A percentile compares a stretch with the other conserved stretches of the same genome.
Conservation (phyloP, 805 yeast genomes). For the Suhomyces vadensis region DNA sequence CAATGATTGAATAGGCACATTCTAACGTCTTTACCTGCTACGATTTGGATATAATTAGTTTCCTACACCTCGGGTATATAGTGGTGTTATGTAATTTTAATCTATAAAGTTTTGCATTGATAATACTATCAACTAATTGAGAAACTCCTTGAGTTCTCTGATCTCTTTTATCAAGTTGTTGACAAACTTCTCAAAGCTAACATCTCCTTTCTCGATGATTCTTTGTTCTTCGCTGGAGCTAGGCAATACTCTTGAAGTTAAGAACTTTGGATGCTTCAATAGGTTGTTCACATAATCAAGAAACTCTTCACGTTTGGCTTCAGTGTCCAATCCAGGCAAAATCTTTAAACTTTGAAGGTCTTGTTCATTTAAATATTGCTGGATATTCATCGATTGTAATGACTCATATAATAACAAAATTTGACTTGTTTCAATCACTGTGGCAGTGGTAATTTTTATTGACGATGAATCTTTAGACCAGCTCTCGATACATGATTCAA, state of each 20-base stretch:
- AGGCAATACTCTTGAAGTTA: slow-evolving; percentile 67
- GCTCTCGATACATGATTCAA: slow-evolving; percentile 58
- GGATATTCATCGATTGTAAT: slow-evolving; percentile 53
- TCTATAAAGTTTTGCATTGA: too few relatives aligned
- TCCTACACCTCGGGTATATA: too few relatives aligned
- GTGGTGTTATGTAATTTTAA: not conserved
- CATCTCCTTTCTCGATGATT: slow-evolving; percentile 50
- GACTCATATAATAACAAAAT: slow-evolving; percentile 63
- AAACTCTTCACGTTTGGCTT: slow-evolving; percentile 59
- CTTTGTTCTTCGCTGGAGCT: slow-evolving; percentile 66
- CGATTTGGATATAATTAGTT: too few relatives aligned
- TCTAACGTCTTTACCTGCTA: too few relatives aligned
- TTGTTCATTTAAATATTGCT: slow-evolving; percentile 39
- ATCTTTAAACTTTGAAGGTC: slow-evolving; percentile 30
- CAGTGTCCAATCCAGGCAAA: slow-evolving; percentile 63
- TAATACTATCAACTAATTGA: not conserved
- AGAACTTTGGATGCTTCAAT: slow-evolving; percentile 82
- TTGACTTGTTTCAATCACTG: slow-evolving; percentile 50
- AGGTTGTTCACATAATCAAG: slow-evolving; percentile 65
- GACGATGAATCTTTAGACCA: slow-evolving; percentile 65
- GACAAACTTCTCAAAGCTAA: slow-evolving; percentile 33
- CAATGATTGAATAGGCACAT: too few relatives aligned
- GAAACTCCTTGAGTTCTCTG: slow-evolving; percentile 47
- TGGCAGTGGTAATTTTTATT: slow-evolving; percentile 37
- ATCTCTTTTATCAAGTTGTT: slow-evolving; percentile 51